Percentiles rank a stretch among this genome's conserved stretches.
Evolutionary conservation across 495 filamentous ascomycete species (phyloP).

Genomic region (Antarctomyces pellizariae): DNA sequence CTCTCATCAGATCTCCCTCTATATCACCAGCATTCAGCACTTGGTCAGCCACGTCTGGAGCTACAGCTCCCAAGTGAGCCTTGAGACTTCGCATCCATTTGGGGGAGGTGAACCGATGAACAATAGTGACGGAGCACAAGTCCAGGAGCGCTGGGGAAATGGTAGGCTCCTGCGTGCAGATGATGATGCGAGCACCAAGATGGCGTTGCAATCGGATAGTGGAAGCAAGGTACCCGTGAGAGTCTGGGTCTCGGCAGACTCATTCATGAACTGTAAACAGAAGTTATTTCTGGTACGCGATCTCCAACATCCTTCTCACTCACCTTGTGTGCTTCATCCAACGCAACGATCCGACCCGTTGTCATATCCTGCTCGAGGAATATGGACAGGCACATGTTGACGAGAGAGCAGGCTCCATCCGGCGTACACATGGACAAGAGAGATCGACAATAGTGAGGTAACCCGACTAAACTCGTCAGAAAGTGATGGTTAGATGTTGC

Average conservation of each 20-base stretch:
- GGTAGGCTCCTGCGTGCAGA: conserved; percentile 64
- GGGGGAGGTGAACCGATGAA: conserved; percentile 52
- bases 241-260: conserved; percentile 16
- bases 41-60: conserved; percentile 3
- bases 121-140: conserved; percentile 47
- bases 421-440: conserved; percentile 45
- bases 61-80: conserved; percentile 31
- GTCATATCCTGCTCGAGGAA: conserved; percentile 28
- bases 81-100: conserved; percentile 39
- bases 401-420: conserved; percentile 40
- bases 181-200: conserved; percentile 35
- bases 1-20: conserved; percentile 1
- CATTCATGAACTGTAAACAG: conserved; percentile 23
- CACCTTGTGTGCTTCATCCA: conserved; percentile 17
- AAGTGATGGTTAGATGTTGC: conserved; percentile 5
- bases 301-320: conserved; percentile 14
- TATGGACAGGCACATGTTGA: conserved; percentile 38
- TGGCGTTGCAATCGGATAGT: conserved; percentile 51
- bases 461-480: conserved; percentile 20
- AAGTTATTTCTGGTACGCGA: background rate
- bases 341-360: conserved; percentile 22
- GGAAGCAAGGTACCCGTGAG: conserved; percentile 43
- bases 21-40: conserved; percentile 1
- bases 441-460: conserved; percentile 51
- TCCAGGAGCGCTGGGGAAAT: conserved; percentile 44